Conservation (phyloP, 495 filamentous ascomycete genomes). For the Aspergillus mulundensis region DNA sequence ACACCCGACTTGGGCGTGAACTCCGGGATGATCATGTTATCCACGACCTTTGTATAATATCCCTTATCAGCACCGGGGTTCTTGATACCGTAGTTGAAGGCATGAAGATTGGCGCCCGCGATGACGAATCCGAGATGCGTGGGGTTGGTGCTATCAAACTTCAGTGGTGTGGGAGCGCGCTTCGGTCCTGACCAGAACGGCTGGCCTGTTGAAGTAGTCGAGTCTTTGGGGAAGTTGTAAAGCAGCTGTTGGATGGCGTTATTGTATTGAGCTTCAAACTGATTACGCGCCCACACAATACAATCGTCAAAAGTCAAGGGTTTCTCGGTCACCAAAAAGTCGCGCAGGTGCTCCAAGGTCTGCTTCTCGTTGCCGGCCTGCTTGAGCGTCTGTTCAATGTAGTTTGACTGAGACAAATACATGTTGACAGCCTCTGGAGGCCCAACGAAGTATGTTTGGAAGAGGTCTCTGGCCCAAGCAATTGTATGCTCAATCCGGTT, state of each 20-base stretch:
- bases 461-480: constrained; percentile 93
- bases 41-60: constrained; percentile 71
- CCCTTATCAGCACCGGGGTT: constrained; percentile 59
- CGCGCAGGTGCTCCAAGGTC: constrained; percentile 83
- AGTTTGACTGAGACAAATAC: constrained; percentile 88
- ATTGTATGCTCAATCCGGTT: constrained; percentile 99
- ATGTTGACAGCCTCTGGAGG: constrained; percentile 93
- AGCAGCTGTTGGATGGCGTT: constrained; percentile 95
- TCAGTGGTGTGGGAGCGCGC: constrained; percentile 87
- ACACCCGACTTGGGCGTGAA: constrained; percentile 88
- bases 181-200: constrained; percentile 99
- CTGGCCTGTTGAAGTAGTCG: constrained; percentile 78
- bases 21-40: constrained; percentile 94
- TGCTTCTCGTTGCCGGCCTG: constrained; percentile 96
- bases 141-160: constrained; percentile 77
- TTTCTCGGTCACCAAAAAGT: constrained; percentile 89
- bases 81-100: constrained; percentile 97
- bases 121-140: constrained; percentile 85
- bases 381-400: constrained; percentile 83
- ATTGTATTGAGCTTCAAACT: constrained; percentile 97
- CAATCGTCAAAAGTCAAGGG: constrained; percentile 93
- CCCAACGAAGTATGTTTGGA: constrained; percentile 89
- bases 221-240: constrained; percentile 97
- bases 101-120: constrained; percentile 87
- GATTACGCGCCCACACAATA: constrained; percentile 84